phyloP scores from a whole-genome alignment of 2,329 filamentous ascomycete genomes.

The Pyrenochaeta sp. region DNA sequence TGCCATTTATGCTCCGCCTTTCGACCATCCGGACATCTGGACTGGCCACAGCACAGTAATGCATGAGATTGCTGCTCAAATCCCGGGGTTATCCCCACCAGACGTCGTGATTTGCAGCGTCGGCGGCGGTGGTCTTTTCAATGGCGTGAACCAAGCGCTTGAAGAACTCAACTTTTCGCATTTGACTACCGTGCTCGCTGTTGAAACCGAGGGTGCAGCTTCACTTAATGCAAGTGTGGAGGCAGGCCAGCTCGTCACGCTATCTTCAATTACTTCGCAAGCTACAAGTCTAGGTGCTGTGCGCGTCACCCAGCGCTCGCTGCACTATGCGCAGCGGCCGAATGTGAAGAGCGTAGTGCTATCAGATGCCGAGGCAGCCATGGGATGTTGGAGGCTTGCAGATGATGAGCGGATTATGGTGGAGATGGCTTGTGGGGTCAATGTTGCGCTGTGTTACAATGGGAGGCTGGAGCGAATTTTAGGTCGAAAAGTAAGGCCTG shows the following conservation, averaged over 20 bases:
- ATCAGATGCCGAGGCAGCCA: conserved; percentile 77
- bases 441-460: conserved; percentile 71
- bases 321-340: conserved; percentile 63
- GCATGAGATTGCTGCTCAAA: conserved; percentile 53
- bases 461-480: conserved; percentile 64
- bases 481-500: no score
- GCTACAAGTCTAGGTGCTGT: conserved; percentile 76
- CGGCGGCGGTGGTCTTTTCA: conserved; percentile 79
- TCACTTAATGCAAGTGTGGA: conserved; percentile 70
- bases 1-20: conserved; percentile 70
- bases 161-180: conserved; percentile 47
- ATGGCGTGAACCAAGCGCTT: conserved; percentile 75
- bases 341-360: conserved; percentile 69
- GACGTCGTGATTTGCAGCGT: conserved; percentile 78
- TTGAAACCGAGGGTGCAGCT: conserved; percentile 78
- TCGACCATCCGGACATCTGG: conserved; percentile 72
- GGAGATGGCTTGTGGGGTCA: conserved; percentile 83
- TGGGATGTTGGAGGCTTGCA: conserved; percentile 76
- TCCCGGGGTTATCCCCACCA: conserved; percentile 53
- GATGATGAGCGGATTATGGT: conserved; percentile 83
- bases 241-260: conserved; percentile 63
- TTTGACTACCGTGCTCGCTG: conserved; percentile 67
- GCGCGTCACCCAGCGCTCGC: conserved; percentile 71
- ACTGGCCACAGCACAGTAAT: conserved; percentile 67
- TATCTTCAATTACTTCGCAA: conserved; percentile 75